These are phyloP conservation scores for Ascoidea asiatica DNA, from an alignment of 805 yeast genomes.

Conservation along the genomic window DNA sequence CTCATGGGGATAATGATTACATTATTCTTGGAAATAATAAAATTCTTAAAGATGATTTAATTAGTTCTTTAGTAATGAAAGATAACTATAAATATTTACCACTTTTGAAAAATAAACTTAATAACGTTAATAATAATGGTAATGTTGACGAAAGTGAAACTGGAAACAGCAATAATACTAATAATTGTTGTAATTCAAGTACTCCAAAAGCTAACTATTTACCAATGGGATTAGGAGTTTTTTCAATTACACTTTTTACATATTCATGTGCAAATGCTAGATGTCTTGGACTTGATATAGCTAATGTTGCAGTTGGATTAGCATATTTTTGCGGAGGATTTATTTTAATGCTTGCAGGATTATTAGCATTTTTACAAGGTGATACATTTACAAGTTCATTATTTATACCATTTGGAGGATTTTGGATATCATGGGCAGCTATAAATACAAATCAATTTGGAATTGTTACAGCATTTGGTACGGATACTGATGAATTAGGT, in stretches of 20 bases:
- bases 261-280: slow-evolving; percentile 42
- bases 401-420: slow-evolving; percentile 43
- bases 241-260: not conserved
- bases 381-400: slow-evolving; percentile 63
- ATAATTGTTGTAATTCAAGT: too few relatives aligned
- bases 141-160: too few relatives aligned
- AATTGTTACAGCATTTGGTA: slow-evolving; percentile 32
- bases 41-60: too few relatives aligned
- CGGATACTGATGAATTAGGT: slow-evolving; percentile 19
- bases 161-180: too few relatives aligned
- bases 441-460: slow-evolving; percentile 46
- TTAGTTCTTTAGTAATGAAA: too few relatives aligned
- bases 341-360: slow-evolving; percentile 58
- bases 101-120: too few relatives aligned
- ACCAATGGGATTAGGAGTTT: not conserved
- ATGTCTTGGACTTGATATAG: slow-evolving; percentile 53
- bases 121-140: too few relatives aligned
- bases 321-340: slow-evolving; percentile 66
- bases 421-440: slow-evolving; percentile 68
- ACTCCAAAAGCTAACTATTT: not conserved
- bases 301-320: slow-evolving; percentile 48
- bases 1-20: too few relatives aligned
- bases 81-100: too few relatives aligned
- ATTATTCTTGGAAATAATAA: too few relatives aligned
- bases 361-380: slow-evolving; percentile 65